These are phyloP conservation scores for Acanthamoeba divionensis DNA, from an alignment of 208 protist species.

Conservation along the genomic window DNA sequence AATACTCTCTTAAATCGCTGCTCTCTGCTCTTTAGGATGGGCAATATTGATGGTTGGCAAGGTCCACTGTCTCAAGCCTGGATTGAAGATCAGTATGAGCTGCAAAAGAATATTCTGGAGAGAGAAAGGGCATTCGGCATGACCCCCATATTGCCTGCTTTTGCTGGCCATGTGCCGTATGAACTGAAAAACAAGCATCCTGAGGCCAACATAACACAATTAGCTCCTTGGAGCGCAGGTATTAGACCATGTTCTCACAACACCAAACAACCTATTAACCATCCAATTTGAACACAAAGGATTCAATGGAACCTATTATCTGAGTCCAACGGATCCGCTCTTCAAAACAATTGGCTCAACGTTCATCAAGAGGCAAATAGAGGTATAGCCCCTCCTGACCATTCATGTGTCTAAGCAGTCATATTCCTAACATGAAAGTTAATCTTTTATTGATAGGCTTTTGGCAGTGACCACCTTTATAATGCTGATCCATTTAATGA, in stretches of 20 bases:
- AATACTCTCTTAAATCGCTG: no score
- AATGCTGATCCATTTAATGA: slow-evolving; percentile 76
- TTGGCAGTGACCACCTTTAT: slow-evolving; percentile 62
- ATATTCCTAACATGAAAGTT: no score
- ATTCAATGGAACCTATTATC: slow-evolving; percentile 24
- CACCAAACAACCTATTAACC: no score
- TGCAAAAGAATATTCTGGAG: slow-evolving; percentile 63
- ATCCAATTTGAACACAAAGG: no score
- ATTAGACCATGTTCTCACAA: no score
- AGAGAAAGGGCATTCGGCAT: slow-evolving; percentile 61
- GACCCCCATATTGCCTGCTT: slow-evolving; percentile 64
- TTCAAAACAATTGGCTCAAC: slow-evolving; percentile 57
- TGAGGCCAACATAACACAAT: slow-evolving; percentile 49
- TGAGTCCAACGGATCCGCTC: slow-evolving; percentile 47
- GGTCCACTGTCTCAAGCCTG: slow-evolving; percentile 61
- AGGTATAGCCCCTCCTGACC: no score
- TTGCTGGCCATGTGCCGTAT: slow-evolving; percentile 71
- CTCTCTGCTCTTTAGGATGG: slow-evolving; percentile 55
- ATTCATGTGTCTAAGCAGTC: no score
- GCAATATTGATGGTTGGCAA: slow-evolving; percentile 67
- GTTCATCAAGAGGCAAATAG: background rate
- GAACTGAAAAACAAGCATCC: slow-evolving; percentile 53
- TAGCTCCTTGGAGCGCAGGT: slow-evolving; percentile 37
- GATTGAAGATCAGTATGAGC: background rate
- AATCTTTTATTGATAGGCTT: no score